These are phyloP conservation scores for Mucor racemosus DNA, from an alignment of 371 early-diverging fungal species.

Conservation along the genomic window DNA sequence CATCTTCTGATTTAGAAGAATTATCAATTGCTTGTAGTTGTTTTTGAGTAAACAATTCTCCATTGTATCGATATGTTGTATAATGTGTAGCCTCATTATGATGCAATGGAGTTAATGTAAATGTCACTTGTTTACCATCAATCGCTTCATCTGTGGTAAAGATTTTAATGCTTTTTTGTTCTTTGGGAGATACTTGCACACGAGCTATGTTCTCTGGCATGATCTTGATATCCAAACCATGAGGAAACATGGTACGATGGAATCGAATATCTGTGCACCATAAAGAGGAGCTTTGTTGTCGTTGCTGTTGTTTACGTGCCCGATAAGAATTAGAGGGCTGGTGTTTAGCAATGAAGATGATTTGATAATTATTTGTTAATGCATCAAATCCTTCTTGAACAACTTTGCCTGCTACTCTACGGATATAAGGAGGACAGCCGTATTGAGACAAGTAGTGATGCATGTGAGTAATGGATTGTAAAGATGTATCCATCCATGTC, in stretches of 20 bases:
- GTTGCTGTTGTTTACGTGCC: conserved; percentile 30
- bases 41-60: not conserved
- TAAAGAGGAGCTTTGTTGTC: not conserved
- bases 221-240: conserved; percentile 45
- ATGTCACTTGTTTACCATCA: conserved; percentile 45
- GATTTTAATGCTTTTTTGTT: conserved; percentile 35
- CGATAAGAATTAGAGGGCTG: conserved; percentile 46
- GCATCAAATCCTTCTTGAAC: conserved; percentile 41
- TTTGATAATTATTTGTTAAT: conserved; percentile 26
- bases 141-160: conserved; percentile 41
- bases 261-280: conserved; percentile 55
- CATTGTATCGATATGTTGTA: conserved; percentile 14
- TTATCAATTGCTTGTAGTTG: not conserved
- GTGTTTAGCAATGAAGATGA: conserved; percentile 46
- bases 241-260: conserved; percentile 39
- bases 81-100: not conserved
- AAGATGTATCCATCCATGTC: conserved; percentile 17
- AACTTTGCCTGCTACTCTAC: conserved; percentile 54
- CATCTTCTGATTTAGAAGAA: not conserved
- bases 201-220: conserved; percentile 35
- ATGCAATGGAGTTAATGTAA: conserved; percentile 25
- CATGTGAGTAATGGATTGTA: conserved; percentile 40
- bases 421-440: conserved; percentile 63
- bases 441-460: conserved; percentile 46
- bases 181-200: conserved; percentile 32